Evolutionary conservation across 768 basidiomycete genomes (phyloP), one percentile per base, ranked within the genome.

Genomic region (Porpolomopsis calyptriformis): DNA sequence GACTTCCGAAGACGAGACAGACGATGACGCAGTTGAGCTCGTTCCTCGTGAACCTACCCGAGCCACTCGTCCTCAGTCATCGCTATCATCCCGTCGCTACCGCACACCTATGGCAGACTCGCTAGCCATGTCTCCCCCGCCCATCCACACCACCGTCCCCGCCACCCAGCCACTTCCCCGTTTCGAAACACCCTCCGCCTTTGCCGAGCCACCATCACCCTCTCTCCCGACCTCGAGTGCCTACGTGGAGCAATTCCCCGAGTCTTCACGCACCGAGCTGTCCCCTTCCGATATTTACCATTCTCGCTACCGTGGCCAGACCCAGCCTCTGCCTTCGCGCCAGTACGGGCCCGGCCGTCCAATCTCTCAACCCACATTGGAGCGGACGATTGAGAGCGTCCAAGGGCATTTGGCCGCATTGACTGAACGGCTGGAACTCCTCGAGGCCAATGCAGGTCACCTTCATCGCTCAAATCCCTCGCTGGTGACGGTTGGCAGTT

Each of bases 401-500:
- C 89, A 93, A 60, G 76, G 79, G 0, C 84, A 89, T 51, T 64
- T 92, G 16, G 86, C 86, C 0, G 87, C 87, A 4, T 71, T 92
- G 36, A 78, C 75, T 6, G 88, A 91, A 60, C 79, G 90, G 23
- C 64, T 92, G n/a, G 89, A 91, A 54, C 69, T 72, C 11, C 63
- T 84, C 7, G 80, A 82, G 61, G 64, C 70, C 11, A 56, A 73
- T 11, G 62, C 69, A 16, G 52, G 59, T 31, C 58, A 66, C 20
- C 61, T 66, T 18, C 70, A 71, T 34, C 60, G 64, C 23, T 70
- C 76, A 2, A 63, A 66, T 24, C 49, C 62, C 16, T 67, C 71
- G 5, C 57, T 60, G 31, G 65, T 70, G 36, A 66, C 71, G 4
- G 60, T 60, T 22, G 56, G 61, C 23, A 66, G 65, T 26, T 69